Conservation (phyloP, 352 stramenopile genomes). For the Pythium myriotylum region DNA sequence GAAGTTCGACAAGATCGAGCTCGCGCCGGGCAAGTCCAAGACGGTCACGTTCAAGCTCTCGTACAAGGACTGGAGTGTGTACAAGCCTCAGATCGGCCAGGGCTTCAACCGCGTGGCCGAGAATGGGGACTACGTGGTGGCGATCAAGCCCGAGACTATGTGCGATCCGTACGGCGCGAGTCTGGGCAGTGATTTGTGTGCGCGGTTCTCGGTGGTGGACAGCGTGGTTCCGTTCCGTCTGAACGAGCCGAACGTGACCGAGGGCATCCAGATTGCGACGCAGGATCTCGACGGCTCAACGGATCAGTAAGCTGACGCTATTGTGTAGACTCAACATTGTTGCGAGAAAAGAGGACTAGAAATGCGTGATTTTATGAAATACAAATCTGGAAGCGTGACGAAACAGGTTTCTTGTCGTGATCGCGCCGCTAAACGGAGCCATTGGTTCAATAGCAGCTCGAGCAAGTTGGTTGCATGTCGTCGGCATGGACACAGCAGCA, state of each 20-base stretch:
- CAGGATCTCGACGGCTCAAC: too few relatives aligned
- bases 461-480: too few relatives aligned
- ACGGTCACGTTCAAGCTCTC: constrained; percentile 49
- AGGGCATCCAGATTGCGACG: constrained; percentile 15
- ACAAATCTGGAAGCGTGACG: too few relatives aligned
- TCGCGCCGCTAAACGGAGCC: too few relatives aligned
- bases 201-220: constrained; percentile 29
- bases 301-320: too few relatives aligned
- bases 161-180: constrained; percentile 21
- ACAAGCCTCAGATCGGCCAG: constrained; percentile 41
- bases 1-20: constrained; percentile 65
- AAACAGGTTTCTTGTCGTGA: too few relatives aligned
- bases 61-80: constrained; percentile 57
- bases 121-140: constrained; percentile 55
- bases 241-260: constrained; percentile 11
- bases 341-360: too few relatives aligned
- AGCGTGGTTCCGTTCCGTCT: constrained; percentile 35
- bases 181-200: constrained; percentile 18
- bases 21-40: constrained; percentile 32
- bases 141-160: constrained; percentile 31
- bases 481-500: too few relatives aligned
- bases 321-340: too few relatives aligned
- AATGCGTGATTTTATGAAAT: too few relatives aligned
- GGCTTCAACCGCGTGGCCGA: constrained; percentile 43
- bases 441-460: too few relatives aligned